These are phyloP conservation scores for Tetrahymena thermophila DNA, from an alignment of 73 alveolate genomes.

Conservation along the genomic window DNA sequence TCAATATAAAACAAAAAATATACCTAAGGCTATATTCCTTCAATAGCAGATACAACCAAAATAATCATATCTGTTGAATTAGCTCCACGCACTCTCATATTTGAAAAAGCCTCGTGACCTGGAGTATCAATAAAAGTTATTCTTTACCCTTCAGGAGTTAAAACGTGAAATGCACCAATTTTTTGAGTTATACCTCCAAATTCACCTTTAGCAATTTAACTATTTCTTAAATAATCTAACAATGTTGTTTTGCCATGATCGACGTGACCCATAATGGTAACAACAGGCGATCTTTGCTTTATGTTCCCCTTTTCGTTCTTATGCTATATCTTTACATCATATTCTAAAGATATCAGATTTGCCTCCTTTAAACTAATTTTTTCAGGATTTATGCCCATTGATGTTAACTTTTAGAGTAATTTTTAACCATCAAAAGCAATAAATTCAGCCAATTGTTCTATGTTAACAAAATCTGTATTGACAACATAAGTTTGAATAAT, in stretches of 20 bases:
- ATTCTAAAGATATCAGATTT: not conserved
- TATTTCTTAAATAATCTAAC: constrained; percentile 73
- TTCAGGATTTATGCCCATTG: not conserved
- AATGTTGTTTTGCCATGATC: constrained; percentile 96
- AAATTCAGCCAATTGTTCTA: not conserved
- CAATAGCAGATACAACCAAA: constrained; percentile 87
- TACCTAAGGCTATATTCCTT: constrained; percentile 77
- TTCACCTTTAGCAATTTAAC: constrained; percentile 71
- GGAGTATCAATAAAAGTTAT: constrained; percentile 94
- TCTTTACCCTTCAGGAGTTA: constrained; percentile 50
- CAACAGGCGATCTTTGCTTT: constrained; percentile 67
- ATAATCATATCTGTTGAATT: constrained; percentile 85
- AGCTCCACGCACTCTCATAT: constrained; percentile 89
- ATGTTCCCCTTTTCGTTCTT: not conserved
- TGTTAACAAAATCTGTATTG: not conserved
- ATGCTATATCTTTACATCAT: not conserved
- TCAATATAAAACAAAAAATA: not conserved
- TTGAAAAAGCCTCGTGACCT: constrained; percentile 91
- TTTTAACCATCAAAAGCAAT: not conserved
- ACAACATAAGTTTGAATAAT: not conserved
- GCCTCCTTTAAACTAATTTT: not conserved
- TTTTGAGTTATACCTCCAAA: constrained; percentile 87
- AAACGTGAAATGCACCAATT: constrained; percentile 87
- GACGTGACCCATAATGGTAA: constrained; percentile 95
- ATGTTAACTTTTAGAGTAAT: not conserved